Conservation (phyloP, 805 yeast species). For the Ogataea henricii region DNA sequence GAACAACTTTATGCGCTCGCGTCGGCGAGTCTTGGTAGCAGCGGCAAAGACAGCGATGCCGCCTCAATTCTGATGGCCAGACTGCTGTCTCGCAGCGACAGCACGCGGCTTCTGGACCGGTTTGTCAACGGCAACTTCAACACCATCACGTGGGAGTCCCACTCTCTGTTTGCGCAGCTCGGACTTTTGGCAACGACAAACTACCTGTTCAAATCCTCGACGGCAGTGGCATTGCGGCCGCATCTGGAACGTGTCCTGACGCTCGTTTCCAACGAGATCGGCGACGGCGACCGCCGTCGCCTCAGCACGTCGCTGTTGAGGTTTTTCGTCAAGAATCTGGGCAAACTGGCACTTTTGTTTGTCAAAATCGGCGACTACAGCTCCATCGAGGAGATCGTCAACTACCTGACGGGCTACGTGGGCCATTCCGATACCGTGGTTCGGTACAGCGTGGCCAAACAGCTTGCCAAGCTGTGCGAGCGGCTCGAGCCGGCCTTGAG, state of each 20-base stretch:
- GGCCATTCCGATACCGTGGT: constrained; percentile 54
- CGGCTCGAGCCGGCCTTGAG: constrained; percentile 37
- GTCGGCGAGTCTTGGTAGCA: constrained; percentile 35
- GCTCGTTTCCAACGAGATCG: constrained; percentile 20
- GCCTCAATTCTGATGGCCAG: constrained; percentile 55
- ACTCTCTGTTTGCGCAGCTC: constrained; percentile 15
- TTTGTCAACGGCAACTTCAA: constrained; percentile 27
- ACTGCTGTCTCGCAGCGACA: constrained; percentile 53
- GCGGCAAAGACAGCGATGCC: constrained; percentile 61
- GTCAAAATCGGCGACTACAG: constrained; percentile 34
- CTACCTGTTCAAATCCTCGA: constrained; percentile 24
- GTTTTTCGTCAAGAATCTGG: constrained; percentile 36
- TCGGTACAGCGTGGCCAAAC: constrained; percentile 68
- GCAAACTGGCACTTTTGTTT: constrained; percentile 40
- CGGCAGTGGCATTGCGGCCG: constrained; percentile 3
- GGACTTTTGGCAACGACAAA: constrained; percentile 28
- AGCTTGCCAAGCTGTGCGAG: constrained; percentile 51
- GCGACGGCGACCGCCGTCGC: constrained; percentile 1
- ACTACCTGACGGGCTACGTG: constrained; percentile 46
- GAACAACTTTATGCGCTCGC: constrained; percentile 40
- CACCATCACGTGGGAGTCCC: constrained; percentile 21
- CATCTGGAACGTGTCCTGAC: constrained; percentile 18
- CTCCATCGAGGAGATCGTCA: constrained; percentile 49
- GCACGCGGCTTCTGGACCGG: constrained; percentile 26
- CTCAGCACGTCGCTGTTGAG: constrained; percentile 16